Evolutionary conservation across 495 filamentous ascomycete species (phyloP).

Genomic region (Alectoria sarmentosa): DNA sequence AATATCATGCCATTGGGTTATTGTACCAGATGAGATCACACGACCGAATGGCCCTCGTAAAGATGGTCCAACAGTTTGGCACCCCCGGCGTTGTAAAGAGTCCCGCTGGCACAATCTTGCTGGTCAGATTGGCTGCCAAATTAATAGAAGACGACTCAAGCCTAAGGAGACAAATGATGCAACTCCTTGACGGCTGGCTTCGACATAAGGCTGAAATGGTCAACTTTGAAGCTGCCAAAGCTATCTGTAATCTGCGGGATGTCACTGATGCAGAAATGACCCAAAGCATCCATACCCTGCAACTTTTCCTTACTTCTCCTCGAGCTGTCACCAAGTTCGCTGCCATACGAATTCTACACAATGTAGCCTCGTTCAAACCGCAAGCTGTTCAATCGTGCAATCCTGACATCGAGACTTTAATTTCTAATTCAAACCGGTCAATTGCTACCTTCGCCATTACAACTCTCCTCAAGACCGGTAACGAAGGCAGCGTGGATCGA

Average conservation of each 20-base stretch:
- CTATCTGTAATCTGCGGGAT: constrained; percentile 89
- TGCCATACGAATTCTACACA: constrained; percentile 93
- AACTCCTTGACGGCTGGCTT: constrained; percentile 90
- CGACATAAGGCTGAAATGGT: constrained; percentile 99
- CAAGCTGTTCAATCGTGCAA: constrained; percentile 90
- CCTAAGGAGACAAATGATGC: constrained; percentile 89
- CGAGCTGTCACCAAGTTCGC: constrained; percentile 96
- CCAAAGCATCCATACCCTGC: constrained; percentile 89
- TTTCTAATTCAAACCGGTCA: constrained; percentile 92
- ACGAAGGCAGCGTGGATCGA: constrained; percentile 92
- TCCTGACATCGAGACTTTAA: constrained; percentile 90
- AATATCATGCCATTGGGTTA: constrained; percentile 97
- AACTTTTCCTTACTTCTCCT: constrained; percentile 95
- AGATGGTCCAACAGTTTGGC: constrained; percentile 99
- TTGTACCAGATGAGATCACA: constrained; percentile 97
- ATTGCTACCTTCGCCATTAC: constrained; percentile 99
- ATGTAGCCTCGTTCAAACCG: constrained; percentile 91
- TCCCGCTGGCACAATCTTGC: constrained; percentile 82
- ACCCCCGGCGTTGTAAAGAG: constrained; percentile 89
- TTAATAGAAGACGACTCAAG: constrained; percentile 87
- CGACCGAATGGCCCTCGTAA: constrained; percentile 97
- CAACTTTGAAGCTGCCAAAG: constrained; percentile 98
- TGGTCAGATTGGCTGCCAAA: constrained; percentile 90
- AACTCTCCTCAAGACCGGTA: constrained; percentile 94
- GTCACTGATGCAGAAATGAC: constrained; percentile 86